Evolutionary conservation across 306 rosid genomes (phyloP).

Genomic region (Sophora flavescens): DNA sequence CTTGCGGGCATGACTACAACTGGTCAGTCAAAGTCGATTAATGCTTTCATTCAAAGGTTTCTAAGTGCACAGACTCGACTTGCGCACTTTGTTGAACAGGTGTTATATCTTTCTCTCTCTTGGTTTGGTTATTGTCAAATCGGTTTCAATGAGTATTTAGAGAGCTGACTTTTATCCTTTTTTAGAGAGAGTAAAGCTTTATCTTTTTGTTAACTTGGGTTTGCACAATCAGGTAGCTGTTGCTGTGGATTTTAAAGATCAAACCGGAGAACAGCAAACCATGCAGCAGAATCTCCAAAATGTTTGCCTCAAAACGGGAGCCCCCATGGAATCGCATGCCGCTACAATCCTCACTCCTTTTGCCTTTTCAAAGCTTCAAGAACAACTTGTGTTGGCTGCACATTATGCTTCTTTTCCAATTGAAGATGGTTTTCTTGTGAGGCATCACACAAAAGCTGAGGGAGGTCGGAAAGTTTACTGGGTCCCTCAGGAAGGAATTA

Average conservation of each 20-base stretch:
- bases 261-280: constrained; percentile 96
- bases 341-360: constrained; percentile 86
- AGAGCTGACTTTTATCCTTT: constrained; percentile 18
- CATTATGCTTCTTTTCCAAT: constrained; percentile 91
- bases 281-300: constrained; percentile 99
- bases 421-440: constrained; percentile 89
- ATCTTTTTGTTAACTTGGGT: constrained; percentile 34
- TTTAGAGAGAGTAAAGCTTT: constrained; percentile 23
- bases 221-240: constrained; percentile 79
- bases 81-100: constrained; percentile 94
- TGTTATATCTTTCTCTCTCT: constrained; percentile 44
- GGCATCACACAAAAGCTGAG: constrained; percentile 93
- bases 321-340: constrained; percentile 98
- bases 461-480: constrained; percentile 90
- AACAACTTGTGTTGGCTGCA: constrained; percentile 96
- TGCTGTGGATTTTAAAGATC: constrained; percentile 96
- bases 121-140: constrained; percentile 28
- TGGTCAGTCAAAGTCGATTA: constrained; percentile 90
- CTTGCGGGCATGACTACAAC: constrained; percentile 92
- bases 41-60: constrained; percentile 95
- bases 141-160: constrained; percentile 23
- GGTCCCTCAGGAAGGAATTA: constrained; percentile 83
- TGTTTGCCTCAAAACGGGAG: constrained; percentile 95
- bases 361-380: constrained; percentile 96
- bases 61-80: constrained; percentile 93